Evolutionary conservation across 305 asterid species (phyloP).

Genomic region (Fraxinus xanthoxyloides): DNA sequence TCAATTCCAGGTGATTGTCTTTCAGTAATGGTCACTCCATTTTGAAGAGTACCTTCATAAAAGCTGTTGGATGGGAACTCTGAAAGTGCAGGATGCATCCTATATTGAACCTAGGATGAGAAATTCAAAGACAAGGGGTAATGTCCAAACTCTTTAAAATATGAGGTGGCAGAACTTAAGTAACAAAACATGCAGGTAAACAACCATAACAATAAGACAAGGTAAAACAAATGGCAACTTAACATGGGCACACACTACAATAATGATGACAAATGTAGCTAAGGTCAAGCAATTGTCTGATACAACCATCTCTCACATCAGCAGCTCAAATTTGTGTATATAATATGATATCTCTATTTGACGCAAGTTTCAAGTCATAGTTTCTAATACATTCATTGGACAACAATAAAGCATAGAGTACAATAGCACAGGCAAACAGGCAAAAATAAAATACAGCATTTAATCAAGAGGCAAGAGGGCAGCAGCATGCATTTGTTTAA

Average conservation of each 20-base stretch:
- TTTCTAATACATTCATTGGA: not conserved
- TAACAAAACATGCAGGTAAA: not conserved
- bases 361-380: not conserved
- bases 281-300: conserved; percentile 2
- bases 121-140: conserved; percentile 12
- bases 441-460: not conserved
- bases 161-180: conserved; percentile 1
- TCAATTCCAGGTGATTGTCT: conserved; percentile 96
- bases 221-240: not conserved
- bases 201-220: not conserved
- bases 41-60: conserved; percentile 99
- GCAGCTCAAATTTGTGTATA: not conserved
- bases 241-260: not conserved
- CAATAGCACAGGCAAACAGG: not conserved
- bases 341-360: not conserved
- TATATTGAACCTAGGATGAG: conserved; percentile 81
- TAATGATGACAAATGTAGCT: not conserved
- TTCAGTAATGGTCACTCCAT: conserved; percentile 93
- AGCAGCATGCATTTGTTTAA: not conserved
- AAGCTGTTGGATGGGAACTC: conserved; percentile 99
- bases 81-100: conserved; percentile 99
- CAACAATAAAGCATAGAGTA: not conserved
- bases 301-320: not conserved
- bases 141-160: conserved; percentile 11
- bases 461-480: not conserved